Base-by-base conservation (phyloP, 768 basidiomycete genomes). In the Hypholoma fasciculare region DNA sequence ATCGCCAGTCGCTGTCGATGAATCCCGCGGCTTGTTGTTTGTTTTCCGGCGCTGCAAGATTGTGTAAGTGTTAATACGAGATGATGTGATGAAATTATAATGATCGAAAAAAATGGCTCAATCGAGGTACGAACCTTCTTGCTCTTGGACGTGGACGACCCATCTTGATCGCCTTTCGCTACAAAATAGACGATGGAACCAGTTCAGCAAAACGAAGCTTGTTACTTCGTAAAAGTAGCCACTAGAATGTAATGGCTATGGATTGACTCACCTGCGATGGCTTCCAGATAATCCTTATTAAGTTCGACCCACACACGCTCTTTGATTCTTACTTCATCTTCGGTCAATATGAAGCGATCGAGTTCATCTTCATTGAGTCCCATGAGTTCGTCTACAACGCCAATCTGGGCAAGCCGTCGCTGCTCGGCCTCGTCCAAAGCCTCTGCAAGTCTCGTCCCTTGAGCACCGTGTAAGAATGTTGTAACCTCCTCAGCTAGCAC, bases 241-340 rank as follows among this genome's bases (percentile, higher is more conserved):
- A 52, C 27, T 11, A 16, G 48, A 17, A 49, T 51, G 36, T 58
- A n/a, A 39, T n/a, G 40, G 50, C 36, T 46, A 19, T 37, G 37
- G 14, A 37, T 7, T 42, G 7, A 76, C 84, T 70, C 63, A 91
- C 93, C 90, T 52, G 94, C 94, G 36, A 96, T 78, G 14, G 89
- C 87, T 68, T 94, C 90, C 37, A 98, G 74, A 70, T 96, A 98
- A 34, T 97, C 95, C 63, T 82, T 82, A 70, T 97, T 97, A 66
- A 94, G 78, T 73, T 96, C 94, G 49, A 96, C 93, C 95, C 95
- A 98, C 1, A 97, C 85, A 11, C 92, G 86, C 70, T 94, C 92
- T 71, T 92, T 98, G 67, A 93, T 79, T 69, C 78, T 85, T 3
- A 92, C 88, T 71, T 96, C 94, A 20, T 89, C 89, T 37, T 89